Evolutionary conservation across 352 stramenopile genomes (phyloP), one percentile per base, ranked within the genome.

Genomic region (Phytophthora pseudosyringae): DNA sequence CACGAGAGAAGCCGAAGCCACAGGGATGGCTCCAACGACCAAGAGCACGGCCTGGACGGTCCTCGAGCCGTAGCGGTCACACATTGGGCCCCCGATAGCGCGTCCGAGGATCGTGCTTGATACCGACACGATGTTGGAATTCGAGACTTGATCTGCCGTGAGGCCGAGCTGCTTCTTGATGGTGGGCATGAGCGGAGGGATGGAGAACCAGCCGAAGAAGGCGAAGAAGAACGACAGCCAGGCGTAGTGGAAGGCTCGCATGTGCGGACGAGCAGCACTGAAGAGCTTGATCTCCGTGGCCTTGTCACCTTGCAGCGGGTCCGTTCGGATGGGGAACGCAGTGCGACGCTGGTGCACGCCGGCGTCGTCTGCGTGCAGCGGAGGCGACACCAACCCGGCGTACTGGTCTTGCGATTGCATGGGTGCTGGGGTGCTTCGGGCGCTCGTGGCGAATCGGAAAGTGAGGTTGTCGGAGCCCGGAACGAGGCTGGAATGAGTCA

Each of bases 201-300:
- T 97, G 43, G 90, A 86, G 72, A 98, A 98, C 91, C 94, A 98
- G 47, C 94, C 90, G 65, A 98, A 93, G 81, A 98, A 98, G 50
- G 94, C 94, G 47, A 95, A 87, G 80, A 98, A 98, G 80, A 98
- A 98, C 40, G 77, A 93, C 12, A 98, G 67, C 93, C 93, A 98
- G 13, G 90, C 73, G 68, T 83, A 92, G 80, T 98, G 93, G 76
- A 98, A 98, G 25, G 91, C 89, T 48, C 94, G 86, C 93, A 98
- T 98, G 75, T 98, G 94, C 0, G 95, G 94, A n/a, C 69, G 48
- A n/a, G 53, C 41, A 1, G 62, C 55, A 36, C 69, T 77, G 4
- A 83, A 51, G 9, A 75, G 48, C 33, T 67, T 67, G 31, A 83
- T 71, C 56, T 83, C 65, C n/a, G 39, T 44, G 29, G 57, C 60